Base-by-base conservation (phyloP, 163 green algal species). In the Volvox carteri region DNA sequence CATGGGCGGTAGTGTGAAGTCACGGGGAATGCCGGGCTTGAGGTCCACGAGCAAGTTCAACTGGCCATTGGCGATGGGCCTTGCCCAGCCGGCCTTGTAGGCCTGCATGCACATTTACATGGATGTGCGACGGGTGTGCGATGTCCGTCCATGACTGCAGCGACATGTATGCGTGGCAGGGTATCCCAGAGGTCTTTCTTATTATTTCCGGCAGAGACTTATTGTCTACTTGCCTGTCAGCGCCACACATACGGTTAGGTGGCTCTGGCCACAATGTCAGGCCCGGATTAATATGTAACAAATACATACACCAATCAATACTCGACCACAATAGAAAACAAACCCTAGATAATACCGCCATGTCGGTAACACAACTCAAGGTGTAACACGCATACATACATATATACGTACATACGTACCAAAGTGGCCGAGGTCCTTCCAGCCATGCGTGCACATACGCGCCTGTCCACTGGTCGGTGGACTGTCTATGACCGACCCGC, bases 61-160 rank as follows among this genome's bases (percentile, higher is more conserved):
- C 35, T 56, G 1, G 35, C 78, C 78, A 39, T 46, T 21, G 44
- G 44, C 19, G 4, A 78, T 28, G 12, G 80, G 80, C 8, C 19
- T 28, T 1, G 44, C 18, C 80, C 80, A 87, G 42, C 80, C 80
- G 7, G 80, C 65, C 80, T 87, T 87, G 62, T 78, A 87, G 18
- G 62, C 28, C 80, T 86, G 37, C 28, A 46, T 41, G n/a, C 62
- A 74, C 5, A 39, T 41, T 14, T 41, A 35, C 60, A 14, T 39
- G 62, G 30, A 28, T 3, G 4, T 65, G 25, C 50, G 50, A 23
- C 28, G 28, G 54, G 54, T 8, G 54, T 12, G 54, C 28, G 54
- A 65, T 12, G 54, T 60, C 14, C 50, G 50, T 60, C 14, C 58
- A 68, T 19, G n/a, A 4, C 4, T 35, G 60, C 11, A 39, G 2